A percentile compares a stretch with the other conserved stretches of the same genome.
These are phyloP conservation scores for Xylaria intraflava DNA, from an alignment of 495 filamentous ascomycete species.

Conservation along the genomic window DNA sequence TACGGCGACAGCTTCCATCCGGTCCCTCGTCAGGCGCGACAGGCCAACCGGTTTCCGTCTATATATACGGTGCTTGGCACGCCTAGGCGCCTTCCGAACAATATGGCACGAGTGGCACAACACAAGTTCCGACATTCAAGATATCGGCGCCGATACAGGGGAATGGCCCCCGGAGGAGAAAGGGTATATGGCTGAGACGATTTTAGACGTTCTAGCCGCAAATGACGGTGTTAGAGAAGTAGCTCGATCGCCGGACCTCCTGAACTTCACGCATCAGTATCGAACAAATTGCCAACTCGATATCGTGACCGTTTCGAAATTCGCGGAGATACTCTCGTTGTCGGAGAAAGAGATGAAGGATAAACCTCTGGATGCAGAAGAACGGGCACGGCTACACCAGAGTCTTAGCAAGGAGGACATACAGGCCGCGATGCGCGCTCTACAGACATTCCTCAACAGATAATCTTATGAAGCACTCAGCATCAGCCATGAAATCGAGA, in stretches of 20 bases:
- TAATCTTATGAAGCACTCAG: too few relatives aligned
- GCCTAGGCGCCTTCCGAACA: constrained; percentile 22
- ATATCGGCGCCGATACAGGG: background rate
- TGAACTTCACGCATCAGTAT: background rate
- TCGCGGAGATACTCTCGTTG: background rate
- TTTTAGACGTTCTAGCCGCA: constrained; percentile 1
- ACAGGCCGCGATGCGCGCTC: constrained; percentile 6
- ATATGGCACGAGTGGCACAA: constrained; percentile 22
- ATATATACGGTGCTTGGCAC: constrained; percentile 19
- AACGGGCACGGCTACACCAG: background rate
- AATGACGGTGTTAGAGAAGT: constrained; percentile 2
- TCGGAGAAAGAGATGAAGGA: background rate
- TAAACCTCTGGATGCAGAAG: background rate
- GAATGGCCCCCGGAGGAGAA: background rate
- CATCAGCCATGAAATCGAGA: too few relatives aligned
- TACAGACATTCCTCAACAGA: constrained; percentile 16
- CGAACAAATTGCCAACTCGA: constrained; percentile 16
- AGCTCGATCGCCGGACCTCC: constrained; percentile 1
- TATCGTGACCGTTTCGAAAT: constrained; percentile 13
- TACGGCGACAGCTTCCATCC: constrained; percentile 1
- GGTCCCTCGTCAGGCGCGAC: background rate
- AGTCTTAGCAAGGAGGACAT: constrained; percentile 11
- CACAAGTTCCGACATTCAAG: background rate
- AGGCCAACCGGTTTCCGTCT: background rate
- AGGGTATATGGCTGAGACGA: constrained; percentile 2